Evolutionary conservation across 2,329 filamentous ascomycete species (phyloP).

Genomic region (Stemphylium beticola): DNA sequence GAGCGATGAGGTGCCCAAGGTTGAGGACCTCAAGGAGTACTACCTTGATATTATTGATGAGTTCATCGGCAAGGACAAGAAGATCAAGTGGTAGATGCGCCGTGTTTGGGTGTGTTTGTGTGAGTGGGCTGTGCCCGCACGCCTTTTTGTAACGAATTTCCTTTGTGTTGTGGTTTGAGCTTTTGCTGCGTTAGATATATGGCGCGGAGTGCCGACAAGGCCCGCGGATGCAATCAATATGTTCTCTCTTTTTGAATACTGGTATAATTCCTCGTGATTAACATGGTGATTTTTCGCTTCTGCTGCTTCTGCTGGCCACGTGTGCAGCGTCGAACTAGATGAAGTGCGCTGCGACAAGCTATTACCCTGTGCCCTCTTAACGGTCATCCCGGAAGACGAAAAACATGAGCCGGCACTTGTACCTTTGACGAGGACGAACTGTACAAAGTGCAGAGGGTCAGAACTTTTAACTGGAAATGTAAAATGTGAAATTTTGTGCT

Average conservation of each 20-base stretch:
- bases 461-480: not conserved
- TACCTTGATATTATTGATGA: constrained; percentile 64
- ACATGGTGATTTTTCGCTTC: no score
- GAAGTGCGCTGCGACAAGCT: no score
- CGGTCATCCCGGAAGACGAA: no score
- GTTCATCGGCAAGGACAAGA: constrained; percentile 69
- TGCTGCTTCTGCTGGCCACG: no score
- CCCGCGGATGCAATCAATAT: not conserved
- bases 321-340: no score
- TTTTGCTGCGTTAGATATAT: not conserved
- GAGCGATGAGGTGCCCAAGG: constrained; percentile 78
- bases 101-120: no score
- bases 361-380: no score
- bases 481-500: not conserved
- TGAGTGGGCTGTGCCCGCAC: not conserved
- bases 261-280: no score
- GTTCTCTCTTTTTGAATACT: constrained; percentile 14
- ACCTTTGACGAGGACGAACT: no score
- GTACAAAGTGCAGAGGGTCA: no score
- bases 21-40: constrained; percentile 74
- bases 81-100: constrained; percentile 68
- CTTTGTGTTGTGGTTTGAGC: not conserved
- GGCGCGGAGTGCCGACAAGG: constrained; percentile 2
- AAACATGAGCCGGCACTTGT: no score
- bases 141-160: not conserved